Percentiles rank a stretch among this genome's conserved stretches.
phyloP scores from a whole-genome alignment of 305 asterid species.

The Fraxinus greggii region DNA sequence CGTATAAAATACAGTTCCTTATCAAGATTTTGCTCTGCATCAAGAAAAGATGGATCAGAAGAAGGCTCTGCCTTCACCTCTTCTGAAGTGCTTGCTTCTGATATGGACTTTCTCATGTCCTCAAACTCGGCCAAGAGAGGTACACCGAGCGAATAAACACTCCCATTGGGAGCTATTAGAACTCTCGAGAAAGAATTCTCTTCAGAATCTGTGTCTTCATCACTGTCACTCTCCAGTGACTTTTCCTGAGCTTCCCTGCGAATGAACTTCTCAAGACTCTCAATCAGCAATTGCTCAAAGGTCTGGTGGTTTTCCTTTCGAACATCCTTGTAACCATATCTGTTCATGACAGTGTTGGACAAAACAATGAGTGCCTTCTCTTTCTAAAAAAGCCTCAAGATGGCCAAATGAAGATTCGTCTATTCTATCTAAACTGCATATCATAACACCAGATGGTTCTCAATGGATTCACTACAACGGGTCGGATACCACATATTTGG shows the following conservation, averaged over 20 bases:
- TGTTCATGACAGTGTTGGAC: slow-evolving; percentile 39
- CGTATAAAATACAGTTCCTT: slow-evolving; percentile 87
- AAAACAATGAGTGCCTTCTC: slow-evolving; percentile 6
- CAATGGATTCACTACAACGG: not conserved
- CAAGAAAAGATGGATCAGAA: slow-evolving; percentile 39
- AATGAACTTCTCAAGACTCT: slow-evolving; percentile 94
- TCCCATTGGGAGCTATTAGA: slow-evolving; percentile 86
- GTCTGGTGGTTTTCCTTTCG: slow-evolving; percentile 96
- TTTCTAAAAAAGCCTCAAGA: slow-evolving; percentile 15
- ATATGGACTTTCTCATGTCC: slow-evolving; percentile 46
- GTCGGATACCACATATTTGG: not conserved
- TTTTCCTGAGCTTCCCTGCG: slow-evolving; percentile 97
- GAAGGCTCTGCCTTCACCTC: slow-evolving; percentile 47
- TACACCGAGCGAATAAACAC: slow-evolving; percentile 74
- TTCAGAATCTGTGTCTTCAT: slow-evolving; percentile 68
- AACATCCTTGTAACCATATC: slow-evolving; percentile 97
- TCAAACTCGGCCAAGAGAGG: slow-evolving; percentile 79
- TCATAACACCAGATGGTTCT: not conserved
- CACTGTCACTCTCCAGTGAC: slow-evolving; percentile 88
- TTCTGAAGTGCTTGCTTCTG: slow-evolving; percentile 48
- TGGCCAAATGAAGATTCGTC: not conserved
- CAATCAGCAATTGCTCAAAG: slow-evolving; percentile 93
- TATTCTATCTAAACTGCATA: not conserved
- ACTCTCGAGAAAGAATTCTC: slow-evolving; percentile 63
- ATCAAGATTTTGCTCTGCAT: slow-evolving; percentile 83